Base-by-base conservation (phyloP, 208 protist genomes). In the Endotrypanum monterogeii region DNA sequence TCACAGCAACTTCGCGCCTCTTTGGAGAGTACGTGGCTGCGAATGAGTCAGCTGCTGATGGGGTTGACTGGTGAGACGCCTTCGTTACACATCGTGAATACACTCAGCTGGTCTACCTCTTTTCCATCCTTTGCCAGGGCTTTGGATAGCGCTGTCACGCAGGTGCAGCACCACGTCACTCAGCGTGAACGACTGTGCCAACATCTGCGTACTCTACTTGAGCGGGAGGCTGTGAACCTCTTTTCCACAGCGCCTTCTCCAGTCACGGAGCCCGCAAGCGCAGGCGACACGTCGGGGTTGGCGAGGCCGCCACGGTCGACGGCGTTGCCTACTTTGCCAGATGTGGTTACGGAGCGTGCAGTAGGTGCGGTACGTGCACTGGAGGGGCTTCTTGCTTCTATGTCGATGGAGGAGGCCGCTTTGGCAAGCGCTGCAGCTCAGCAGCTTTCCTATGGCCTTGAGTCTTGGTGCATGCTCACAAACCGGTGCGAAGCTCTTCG, bases 331-430 rank as follows among this genome's bases (percentile, higher is more conserved):
- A 25, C 12, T 12, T n/a, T 50, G 50, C 12, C 30, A 32, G 52
- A 70, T 0, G 48, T 61, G 9, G 44, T 58, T 20, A 25, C 37
- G 18, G 58, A 74, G 32, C 66, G 66, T 55, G 76, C 74, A n/a
- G 67, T 30, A 12, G 61, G 25, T 0, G 71, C 76, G 6, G 67
- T 76, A 48, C 70, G 69, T 3, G 44, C 52, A 16, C 62, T 76
- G 14, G 71, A 78, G 25, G 37, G 61, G 35, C 76, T 65, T 39
- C 71, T 81, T 37, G 71, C 76, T 20, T 30, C n/a, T 41, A 81
- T 81, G 76, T 69, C 60, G 28, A 63, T 63, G 50, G 82, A 82
- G 71, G 82, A 83, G 67, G 78, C 71, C 0, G 71, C 75, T 11
- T 41, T 86, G 60, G 82, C 77, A 11, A 55, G 67, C 6, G 82